These are phyloP conservation scores for Fusarium decemcellulare DNA, from an alignment of 2,329 filamentous ascomycete species.

Conservation along the genomic window DNA sequence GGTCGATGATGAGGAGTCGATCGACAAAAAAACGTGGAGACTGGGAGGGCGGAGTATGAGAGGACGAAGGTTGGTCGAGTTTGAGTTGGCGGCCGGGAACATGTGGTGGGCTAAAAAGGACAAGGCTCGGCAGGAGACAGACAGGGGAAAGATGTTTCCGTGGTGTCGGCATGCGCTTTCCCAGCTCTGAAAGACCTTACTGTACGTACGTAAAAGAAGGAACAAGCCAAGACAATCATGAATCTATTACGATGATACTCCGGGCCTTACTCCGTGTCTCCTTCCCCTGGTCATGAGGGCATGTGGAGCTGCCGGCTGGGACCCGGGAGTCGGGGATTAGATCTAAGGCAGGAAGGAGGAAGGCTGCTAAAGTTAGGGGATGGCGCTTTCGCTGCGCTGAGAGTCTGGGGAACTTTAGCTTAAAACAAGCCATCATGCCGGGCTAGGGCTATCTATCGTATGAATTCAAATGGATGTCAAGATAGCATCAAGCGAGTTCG, in stretches of 20 bases:
- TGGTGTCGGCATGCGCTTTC: slow-evolving; percentile 18
- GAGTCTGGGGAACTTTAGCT: slow-evolving; percentile 13
- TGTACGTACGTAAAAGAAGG: slow-evolving; percentile 12
- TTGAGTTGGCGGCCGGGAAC: slow-evolving; percentile 27
- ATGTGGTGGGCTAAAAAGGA: slow-evolving; percentile 10
- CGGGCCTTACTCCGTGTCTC: slow-evolving; percentile 10
- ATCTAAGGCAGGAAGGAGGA: not conserved
- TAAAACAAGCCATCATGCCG: slow-evolving; percentile 12
- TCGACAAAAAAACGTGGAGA: slow-evolving; percentile 37
- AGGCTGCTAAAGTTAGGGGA: not conserved
- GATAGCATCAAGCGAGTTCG: too few species aligned
- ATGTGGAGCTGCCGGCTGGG: slow-evolving; percentile 27
- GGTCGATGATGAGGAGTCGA: slow-evolving; percentile 25
- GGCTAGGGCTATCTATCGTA: not conserved
- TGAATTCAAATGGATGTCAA: not conserved
- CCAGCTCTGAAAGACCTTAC: slow-evolving; percentile 17
- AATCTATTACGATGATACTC: slow-evolving; percentile 32
- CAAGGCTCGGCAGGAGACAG: slow-evolving; percentile 5
- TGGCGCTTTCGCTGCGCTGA: not conserved
- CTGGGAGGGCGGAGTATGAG: slow-evolving; percentile 17
- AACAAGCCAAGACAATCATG: slow-evolving; percentile 30
- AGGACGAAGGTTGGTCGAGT: slow-evolving; percentile 12
- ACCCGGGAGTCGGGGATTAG: slow-evolving; percentile 25
- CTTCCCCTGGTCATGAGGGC: slow-evolving; percentile 29
- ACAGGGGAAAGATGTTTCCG: slow-evolving; percentile 9